phyloP scores from a whole-genome alignment of 129 eudicot species.

The Chrysanthemum makinoi region DNA sequence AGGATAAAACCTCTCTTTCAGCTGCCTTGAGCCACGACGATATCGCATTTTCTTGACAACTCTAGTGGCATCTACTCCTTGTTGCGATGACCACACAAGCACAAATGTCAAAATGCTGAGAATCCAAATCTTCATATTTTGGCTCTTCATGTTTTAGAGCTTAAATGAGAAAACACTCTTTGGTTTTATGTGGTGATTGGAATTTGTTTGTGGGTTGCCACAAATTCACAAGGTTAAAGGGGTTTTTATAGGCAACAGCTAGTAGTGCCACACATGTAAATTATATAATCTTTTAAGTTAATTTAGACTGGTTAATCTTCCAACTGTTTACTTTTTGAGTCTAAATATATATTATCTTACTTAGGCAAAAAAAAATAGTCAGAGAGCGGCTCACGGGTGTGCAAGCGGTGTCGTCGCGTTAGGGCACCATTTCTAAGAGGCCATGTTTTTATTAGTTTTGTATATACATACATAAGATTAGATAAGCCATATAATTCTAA shows the following conservation, averaged over 20 bases:
- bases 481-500: too few species aligned
- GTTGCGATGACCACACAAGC: slow-evolving; percentile 28
- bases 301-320: slow-evolving; percentile 7
- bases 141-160: slow-evolving; percentile 24
- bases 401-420: too few species aligned
- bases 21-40: slow-evolving; percentile 4
- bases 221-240: slow-evolving; percentile 13
- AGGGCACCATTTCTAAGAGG: too few species aligned
- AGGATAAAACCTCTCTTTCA: slow-evolving; percentile 27
- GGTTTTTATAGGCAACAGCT: slow-evolving; percentile 34
- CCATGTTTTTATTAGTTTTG: too few species aligned
- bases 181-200: background rate
- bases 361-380: too few species aligned
- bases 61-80: slow-evolving; percentile 26
- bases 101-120: slow-evolving; percentile 20
- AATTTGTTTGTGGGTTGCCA: slow-evolving; percentile 18
- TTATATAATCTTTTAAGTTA: slow-evolving; percentile 3
- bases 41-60: slow-evolving; percentile 18
- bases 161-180: background rate
- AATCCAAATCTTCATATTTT: slow-evolving; percentile 13
- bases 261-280: slow-evolving; percentile 14
- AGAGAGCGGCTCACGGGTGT: too few species aligned
- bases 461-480: too few species aligned
- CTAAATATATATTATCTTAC: background rate
- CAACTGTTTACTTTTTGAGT: background rate